phyloP scores from a whole-genome alignment of 371 early-diverging fungal species.

The Nematocida sp. region DNA sequence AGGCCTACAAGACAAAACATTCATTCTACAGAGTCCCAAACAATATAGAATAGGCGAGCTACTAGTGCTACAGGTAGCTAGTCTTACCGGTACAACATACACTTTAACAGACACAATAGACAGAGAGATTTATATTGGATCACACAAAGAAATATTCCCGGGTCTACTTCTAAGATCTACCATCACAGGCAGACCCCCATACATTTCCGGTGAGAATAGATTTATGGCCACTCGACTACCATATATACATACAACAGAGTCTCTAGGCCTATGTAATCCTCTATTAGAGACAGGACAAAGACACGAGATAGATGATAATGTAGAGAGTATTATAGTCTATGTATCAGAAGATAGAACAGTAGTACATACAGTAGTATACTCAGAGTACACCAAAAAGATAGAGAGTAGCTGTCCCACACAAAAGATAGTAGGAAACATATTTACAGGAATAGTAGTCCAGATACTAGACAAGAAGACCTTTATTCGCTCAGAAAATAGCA shows the following conservation, averaged over 20 bases:
- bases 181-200: constrained; percentile 24
- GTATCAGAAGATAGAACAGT: constrained; percentile 27
- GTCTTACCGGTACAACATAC: background rate
- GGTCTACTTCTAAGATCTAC: constrained; percentile 16
- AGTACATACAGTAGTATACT: constrained; percentile 10
- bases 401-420: background rate
- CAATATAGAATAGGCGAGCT: constrained; percentile 13
- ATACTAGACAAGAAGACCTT: background rate
- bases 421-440: background rate
- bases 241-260: constrained; percentile 12
- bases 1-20: constrained; percentile 14
- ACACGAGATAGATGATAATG: constrained; percentile 1
- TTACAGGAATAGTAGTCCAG: background rate
- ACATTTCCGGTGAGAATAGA: background rate
- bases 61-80: constrained; percentile 8
- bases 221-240: background rate
- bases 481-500: background rate
- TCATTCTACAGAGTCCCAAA: constrained; percentile 9
- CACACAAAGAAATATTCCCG: constrained; percentile 2
- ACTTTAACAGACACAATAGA: constrained; percentile 3
- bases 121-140: constrained; percentile 44
- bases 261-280: constrained; percentile 1
- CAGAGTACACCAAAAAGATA: constrained; percentile 1
- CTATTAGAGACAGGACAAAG: constrained; percentile 19
- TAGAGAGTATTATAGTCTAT: constrained; percentile 12